Base-by-base conservation (phyloP, 352 stramenopile species). In the Phytophthora tubulina region DNA sequence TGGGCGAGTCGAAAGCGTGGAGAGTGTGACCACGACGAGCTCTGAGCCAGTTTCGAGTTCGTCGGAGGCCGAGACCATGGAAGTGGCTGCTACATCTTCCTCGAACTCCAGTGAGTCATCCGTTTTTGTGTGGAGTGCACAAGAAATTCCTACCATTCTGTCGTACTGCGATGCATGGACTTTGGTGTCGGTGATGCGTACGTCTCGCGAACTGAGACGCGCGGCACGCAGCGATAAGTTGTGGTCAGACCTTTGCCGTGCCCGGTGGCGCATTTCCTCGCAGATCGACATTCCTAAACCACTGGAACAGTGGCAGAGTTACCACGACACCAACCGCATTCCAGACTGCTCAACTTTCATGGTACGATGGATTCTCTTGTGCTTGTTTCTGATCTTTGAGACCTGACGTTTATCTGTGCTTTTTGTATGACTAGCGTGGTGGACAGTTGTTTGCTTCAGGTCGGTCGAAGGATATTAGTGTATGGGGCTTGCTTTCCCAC, bases 151-250 rank as follows among this genome's bases (percentile, higher is more conserved):
- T 8, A 75, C 72, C 4, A 53, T 90, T 42, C 46, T 90, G 30
- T 60, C 73, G 17, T 80, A 71, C 59, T 90, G 80, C 44, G 82
- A 90, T 52, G 82, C 82, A 10, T 89, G 82, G 82, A 82, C 70
- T 32, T 64, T 90, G 21, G 71, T 63, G 35, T 59, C 44, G 1
- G 56, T 88, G 6, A 80, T 80, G 78, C 30, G 53, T 13, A 79
- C 75, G 3, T 86, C 68, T 9, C 64, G 65, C 8, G 79, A 84
- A 21, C 44, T 90, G 35, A 44, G 36, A 5, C 13, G 14, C 10
- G 57, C 50, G 9, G 55, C 75, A n/a, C 59, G 61, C 1, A 63
- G 35, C 11, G 59, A 81, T 30, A 57, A 55, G n/a, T 71, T 85
- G 15, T 90, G 82, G 82, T 17, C 4, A n/a, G 45, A 69, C 15